Conservation (phyloP, 169 alveolate genomes). For the Eimeria tenella region DNA sequence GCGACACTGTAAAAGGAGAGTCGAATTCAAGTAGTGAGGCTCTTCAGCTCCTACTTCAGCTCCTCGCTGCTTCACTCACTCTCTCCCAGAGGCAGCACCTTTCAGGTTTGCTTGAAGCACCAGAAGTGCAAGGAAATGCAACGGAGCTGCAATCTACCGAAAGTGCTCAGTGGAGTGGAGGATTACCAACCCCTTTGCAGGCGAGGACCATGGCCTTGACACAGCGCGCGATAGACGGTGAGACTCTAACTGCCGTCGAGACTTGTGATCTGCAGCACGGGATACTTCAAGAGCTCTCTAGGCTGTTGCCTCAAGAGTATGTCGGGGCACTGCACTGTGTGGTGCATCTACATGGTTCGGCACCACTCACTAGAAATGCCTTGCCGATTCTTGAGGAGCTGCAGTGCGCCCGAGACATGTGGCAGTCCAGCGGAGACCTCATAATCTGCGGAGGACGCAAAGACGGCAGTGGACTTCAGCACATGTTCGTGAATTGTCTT, state of each 20-base stretch:
- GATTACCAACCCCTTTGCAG: background rate
- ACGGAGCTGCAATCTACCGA: background rate
- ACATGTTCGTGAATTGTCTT: background rate
- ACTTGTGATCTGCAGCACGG: conserved; percentile 29
- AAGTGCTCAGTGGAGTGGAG: background rate
- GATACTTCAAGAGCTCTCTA: conserved; percentile 3
- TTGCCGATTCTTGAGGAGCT: background rate
- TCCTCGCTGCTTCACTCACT: conserved; percentile 16
- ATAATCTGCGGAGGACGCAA: background rate
- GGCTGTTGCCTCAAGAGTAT: conserved; percentile 25
- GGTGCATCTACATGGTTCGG: background rate
- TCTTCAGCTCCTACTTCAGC: background rate
- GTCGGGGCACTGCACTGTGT: background rate
- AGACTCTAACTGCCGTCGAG: background rate
- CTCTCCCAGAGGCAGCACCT: conserved; percentile 10
- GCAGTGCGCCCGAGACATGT: conserved; percentile 10
- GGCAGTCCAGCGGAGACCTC: background rate
- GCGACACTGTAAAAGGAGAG: background rate
- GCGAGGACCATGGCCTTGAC: conserved; percentile 26
- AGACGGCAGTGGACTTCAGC: conserved; percentile 6
- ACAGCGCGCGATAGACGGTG: conserved; percentile 1
- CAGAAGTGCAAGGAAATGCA: background rate
- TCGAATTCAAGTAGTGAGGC: background rate
- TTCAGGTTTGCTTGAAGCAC: background rate
- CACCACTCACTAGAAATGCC: background rate